Base-by-base conservation (phyloP, 2,329 filamentous ascomycete genomes). In the Neospermospora avenae region DNA sequence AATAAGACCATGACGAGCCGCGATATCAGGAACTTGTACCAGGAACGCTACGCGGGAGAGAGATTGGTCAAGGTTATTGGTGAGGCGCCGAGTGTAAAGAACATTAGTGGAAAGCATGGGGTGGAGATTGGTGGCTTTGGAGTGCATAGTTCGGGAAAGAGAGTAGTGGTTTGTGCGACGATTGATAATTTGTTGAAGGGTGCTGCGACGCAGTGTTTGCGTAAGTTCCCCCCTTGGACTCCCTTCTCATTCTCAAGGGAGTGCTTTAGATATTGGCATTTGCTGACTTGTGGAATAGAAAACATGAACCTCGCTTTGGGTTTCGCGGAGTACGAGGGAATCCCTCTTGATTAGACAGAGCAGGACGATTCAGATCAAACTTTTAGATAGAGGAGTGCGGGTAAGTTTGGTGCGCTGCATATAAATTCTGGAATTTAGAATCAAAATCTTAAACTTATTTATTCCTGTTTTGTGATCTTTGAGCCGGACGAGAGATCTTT, bases 161-260 rank as follows among this genome's bases (percentile, higher is more conserved):
- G 95, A 55, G 93, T 96, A 0, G 93, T 98, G n/a, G 84, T 98
- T 64, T 96, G 93, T 72, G 90, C 89, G 18, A 96, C 90, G 2
- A 96, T 97, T 70, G 93, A 97, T 76, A 96, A 97, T 76, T 78
- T 97, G 67, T 81, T 95, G 69, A 97, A 97, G 84, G 93, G 93
- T 62, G 93, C 93, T 57, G 90, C 90, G 6, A 96, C 93, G 11
- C 93, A 96, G 75, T 96, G 92, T 78, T 77, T 96, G 74, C 93
- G 88, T 91, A 82, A 82, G 88, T 87, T 54, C 58, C 60, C 34
- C 56, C 20, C 18, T 16, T 13, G 6, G 5, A 22, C 25, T 14
- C n/a, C 20, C 20, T 16, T 24, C 7, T 22, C 18, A 51, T 11
- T 34, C 11, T 46, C 37, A 16, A 25, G 11, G 16, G 39, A 18